These are phyloP conservation scores for Haberlea rhodopensis DNA, from an alignment of 257 asterid species.

Conservation along the genomic window DNA sequence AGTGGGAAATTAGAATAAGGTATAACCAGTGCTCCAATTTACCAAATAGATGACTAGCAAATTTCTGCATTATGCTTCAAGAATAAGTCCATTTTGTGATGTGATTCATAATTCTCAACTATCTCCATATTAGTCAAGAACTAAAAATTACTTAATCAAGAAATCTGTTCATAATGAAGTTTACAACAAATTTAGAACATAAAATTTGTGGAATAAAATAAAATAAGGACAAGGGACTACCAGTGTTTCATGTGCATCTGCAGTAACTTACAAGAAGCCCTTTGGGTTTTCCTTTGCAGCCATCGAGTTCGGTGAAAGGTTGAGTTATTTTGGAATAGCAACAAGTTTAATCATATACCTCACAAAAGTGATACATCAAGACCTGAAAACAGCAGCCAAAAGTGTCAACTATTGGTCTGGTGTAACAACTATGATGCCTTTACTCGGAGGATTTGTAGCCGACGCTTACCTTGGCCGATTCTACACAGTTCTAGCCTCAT, in stretches of 20 bases:
- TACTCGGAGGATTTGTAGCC: constrained; percentile 83
- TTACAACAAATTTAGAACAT: background rate
- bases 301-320: constrained; percentile 80
- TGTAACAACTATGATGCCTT: constrained; percentile 76
- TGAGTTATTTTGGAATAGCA: constrained; percentile 78
- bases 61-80: background rate
- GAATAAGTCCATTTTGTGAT: background rate
- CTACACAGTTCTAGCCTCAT: constrained; percentile 61
- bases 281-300: constrained; percentile 34
- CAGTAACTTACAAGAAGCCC: background rate
- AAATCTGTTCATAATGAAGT: constrained; percentile 13
- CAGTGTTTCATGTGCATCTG: no score
- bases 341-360: constrained; percentile 78
- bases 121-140: constrained; percentile 2
- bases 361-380: constrained; percentile 68
- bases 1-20: no score
- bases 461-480: constrained; percentile 92
- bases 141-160: background rate
- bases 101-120: background rate
- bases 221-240: no score
- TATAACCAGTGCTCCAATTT: no score
- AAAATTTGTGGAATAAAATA: constrained; percentile 1
- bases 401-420: constrained; percentile 82
- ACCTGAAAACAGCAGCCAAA: constrained; percentile 71
- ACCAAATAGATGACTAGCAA: no score